Conservation (phyloP, 2,329 filamentous ascomycete species). For the Trichophyton verrucosum region DNA sequence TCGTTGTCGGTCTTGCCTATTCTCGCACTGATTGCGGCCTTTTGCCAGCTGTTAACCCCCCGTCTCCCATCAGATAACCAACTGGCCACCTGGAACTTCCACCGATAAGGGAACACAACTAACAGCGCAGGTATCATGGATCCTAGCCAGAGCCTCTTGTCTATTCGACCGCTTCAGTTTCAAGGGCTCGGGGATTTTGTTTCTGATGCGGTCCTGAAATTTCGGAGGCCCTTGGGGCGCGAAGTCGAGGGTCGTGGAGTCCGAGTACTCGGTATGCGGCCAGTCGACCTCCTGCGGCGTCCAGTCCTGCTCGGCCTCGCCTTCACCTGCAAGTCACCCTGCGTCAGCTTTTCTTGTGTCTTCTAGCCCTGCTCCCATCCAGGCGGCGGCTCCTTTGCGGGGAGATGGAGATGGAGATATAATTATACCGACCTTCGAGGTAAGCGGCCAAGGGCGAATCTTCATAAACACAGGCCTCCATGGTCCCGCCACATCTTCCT, state of each 20-base stretch:
- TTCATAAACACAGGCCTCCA: slow-evolving; percentile 82
- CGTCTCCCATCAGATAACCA: neutral
- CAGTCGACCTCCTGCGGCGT: slow-evolving; percentile 20
- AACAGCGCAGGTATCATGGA: slow-evolving; percentile 40
- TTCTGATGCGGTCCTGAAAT: slow-evolving; percentile 37
- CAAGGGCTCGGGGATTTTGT: slow-evolving; percentile 39
- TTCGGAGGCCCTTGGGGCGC: slow-evolving; percentile 40
- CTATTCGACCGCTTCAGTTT: slow-evolving; percentile 23
- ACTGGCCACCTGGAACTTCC: neutral
- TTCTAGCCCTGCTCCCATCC: neutral
- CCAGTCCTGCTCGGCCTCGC: slow-evolving; percentile 33
- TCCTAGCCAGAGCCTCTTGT: slow-evolving; percentile 24
- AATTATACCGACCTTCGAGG: slow-evolving; percentile 57
- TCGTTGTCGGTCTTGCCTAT: slow-evolving; percentile 66
- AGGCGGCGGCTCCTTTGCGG: neutral
- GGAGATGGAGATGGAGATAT: neutral
- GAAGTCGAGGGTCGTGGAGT: slow-evolving; percentile 26
- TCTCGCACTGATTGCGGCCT: slow-evolving; percentile 50
- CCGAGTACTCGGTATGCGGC: slow-evolving; percentile 7
- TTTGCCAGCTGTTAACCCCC: slow-evolving; percentile 7
- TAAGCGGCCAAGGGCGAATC: slow-evolving; percentile 80
- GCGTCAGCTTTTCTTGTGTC: neutral
- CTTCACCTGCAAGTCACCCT: slow-evolving; percentile 29
- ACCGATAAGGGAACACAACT: slow-evolving; percentile 10
- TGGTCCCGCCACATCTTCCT: slow-evolving; percentile 28